A percentile compares a stretch with the other conserved stretches of the same genome.
Conservation (phyloP, 257 asterid genomes). For the Gentiana dahurica region DNA sequence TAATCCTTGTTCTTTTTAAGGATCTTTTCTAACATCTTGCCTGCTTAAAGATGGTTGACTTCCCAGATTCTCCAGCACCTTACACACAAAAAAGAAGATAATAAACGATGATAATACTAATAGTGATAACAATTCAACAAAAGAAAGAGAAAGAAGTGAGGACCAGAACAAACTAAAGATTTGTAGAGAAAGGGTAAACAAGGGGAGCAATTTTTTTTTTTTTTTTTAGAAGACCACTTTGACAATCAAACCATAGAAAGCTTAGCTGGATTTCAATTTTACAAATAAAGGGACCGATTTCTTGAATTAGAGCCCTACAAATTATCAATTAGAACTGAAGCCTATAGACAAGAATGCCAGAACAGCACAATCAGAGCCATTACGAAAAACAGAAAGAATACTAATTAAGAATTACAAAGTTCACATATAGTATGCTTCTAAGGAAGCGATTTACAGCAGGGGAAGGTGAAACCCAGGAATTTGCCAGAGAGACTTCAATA, state of each 20-base stretch:
- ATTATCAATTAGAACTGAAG: no score
- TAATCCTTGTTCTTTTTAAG: neutral
- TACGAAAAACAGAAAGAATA: no score
- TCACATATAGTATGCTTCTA: neutral
- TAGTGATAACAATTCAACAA: neutral
- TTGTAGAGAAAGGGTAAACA: no score
- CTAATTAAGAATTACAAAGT: neutral
- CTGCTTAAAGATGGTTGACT: slow-evolving; percentile 99
- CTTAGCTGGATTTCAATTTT: no score
- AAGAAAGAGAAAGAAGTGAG: neutral
- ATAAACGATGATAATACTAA: neutral
- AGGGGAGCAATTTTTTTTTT: no score
- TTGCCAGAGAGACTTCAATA: neutral
- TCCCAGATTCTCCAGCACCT: slow-evolving; percentile 99
- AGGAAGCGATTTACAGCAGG: neutral
- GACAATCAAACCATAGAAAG: no score
- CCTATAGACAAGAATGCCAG: no score
- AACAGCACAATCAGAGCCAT: no score
- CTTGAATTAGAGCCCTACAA: no score
- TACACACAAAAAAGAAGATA: slow-evolving; percentile 1
- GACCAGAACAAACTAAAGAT: no score
- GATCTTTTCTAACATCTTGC: slow-evolving; percentile 28
- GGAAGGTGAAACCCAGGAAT: neutral
- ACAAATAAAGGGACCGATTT: no score
- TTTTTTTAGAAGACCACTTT: no score